phyloP scores from a whole-genome alignment of 2,329 filamentous ascomycete genomes.

The Sphaerostilbella broomeana region DNA sequence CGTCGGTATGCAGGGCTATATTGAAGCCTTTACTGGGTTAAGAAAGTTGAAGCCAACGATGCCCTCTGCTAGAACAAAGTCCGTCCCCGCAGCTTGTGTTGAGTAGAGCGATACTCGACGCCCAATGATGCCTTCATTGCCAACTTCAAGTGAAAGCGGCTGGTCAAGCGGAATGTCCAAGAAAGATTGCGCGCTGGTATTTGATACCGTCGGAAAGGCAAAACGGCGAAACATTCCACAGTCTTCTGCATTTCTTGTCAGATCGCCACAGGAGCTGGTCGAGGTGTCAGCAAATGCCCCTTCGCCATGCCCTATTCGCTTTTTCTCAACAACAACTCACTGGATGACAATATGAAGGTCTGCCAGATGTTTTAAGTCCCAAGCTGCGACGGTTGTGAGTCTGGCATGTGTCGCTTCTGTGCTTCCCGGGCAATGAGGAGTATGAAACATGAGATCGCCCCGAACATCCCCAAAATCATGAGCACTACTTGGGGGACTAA shows the following conservation, averaged over 20 bases:
- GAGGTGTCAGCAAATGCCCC: background rate
- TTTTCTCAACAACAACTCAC: conserved; percentile 26
- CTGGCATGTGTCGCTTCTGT: conserved; percentile 36
- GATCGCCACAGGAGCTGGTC: conserved; percentile 35
- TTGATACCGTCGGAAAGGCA: conserved; percentile 19
- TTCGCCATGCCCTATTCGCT: background rate
- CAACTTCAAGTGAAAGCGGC: conserved; percentile 39
- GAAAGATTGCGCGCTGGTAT: conserved; percentile 13
- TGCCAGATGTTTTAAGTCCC: conserved; percentile 13
- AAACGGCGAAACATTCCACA: conserved; percentile 39
- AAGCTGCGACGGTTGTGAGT: conserved; percentile 28
- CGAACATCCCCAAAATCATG: conserved; percentile 9
- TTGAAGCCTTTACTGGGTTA: conserved; percentile 10
- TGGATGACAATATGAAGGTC: conserved; percentile 38
- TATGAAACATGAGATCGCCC: conserved; percentile 40
- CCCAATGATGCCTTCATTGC: conserved; percentile 42
- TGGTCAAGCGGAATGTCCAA: conserved; percentile 31
- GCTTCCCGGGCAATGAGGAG: conserved; percentile 32
- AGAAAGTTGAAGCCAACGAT: conserved; percentile 44
- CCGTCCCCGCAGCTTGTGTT: conserved; percentile 17
- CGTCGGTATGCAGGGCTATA: background rate
- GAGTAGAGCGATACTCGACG: conserved; percentile 38
- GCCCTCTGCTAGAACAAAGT: conserved; percentile 37
- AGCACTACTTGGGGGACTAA: conserved; percentile 25
- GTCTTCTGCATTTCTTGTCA: conserved; percentile 33